These are phyloP conservation scores for Gentiana straminea DNA, from an alignment of 257 asterid species.

Conservation along the genomic window DNA sequence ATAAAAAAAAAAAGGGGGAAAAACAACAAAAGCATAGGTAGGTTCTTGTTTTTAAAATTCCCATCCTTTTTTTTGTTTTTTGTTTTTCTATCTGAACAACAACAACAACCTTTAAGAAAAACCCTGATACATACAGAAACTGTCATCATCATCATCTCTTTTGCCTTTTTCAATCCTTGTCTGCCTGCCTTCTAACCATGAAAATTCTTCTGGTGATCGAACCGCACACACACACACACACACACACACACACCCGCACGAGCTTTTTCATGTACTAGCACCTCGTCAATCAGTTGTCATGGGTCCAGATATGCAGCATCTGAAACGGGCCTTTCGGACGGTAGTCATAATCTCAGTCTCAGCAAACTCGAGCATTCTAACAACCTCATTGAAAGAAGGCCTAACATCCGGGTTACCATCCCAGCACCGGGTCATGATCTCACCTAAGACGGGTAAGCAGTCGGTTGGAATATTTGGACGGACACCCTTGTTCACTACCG, in stretches of 20 bases:
- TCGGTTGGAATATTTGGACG: conserved; percentile 76
- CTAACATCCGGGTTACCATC: conserved; percentile 73
- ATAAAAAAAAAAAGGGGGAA: conserved; percentile 30
- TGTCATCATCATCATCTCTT: conserved; percentile 18
- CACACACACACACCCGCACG: conserved; percentile 4
- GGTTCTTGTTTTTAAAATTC: not conserved
- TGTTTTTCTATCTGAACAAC: conserved; percentile 37
- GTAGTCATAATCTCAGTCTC: conserved; percentile 81
- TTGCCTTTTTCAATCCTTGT: conserved; percentile 16
- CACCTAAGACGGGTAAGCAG: conserved; percentile 65
- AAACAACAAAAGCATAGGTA: conserved; percentile 4
- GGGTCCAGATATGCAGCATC: conserved; percentile 91
- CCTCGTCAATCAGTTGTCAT: conserved; percentile 67
- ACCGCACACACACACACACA: too few relatives aligned
- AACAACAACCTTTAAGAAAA: conserved; percentile 30
- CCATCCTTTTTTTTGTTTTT: conserved; percentile 26
- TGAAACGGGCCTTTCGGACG: conserved; percentile 92
- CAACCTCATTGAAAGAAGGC: conserved; percentile 82
- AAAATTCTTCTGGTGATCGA: conserved; percentile 15
- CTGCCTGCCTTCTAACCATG: too few relatives aligned
- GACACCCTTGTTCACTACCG: conserved; percentile 92
- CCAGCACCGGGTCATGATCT: conserved; percentile 95
- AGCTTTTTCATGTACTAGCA: conserved; percentile 12
- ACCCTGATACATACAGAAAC: conserved; percentile 50
- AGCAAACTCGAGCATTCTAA: conserved; percentile 85